These are phyloP conservation scores for Suillus subalutaceus DNA, from an alignment of 768 basidiomycete species.

Conservation along the genomic window DNA sequence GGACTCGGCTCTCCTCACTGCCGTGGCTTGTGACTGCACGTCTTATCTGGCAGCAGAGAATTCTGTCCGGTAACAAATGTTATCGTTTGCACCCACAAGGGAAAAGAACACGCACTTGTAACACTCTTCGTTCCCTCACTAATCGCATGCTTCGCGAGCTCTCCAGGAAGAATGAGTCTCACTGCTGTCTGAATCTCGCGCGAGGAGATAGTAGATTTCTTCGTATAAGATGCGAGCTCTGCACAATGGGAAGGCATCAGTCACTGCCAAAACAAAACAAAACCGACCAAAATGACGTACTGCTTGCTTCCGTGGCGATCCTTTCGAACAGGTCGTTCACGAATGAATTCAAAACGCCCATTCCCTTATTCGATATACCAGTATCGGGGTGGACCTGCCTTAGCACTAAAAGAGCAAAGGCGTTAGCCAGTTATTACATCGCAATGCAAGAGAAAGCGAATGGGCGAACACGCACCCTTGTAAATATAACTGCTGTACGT, in stretches of 20 bases:
- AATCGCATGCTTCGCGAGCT: conserved; percentile 76
- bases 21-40: neutral
- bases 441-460: neutral
- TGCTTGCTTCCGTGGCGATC: conserved; percentile 55
- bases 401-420: conserved; percentile 43
- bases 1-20: neutral
- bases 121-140: conserved; percentile 73
- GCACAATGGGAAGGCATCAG: neutral
- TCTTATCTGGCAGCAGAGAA: conserved; percentile 29
- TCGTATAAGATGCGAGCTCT: conserved; percentile 70
- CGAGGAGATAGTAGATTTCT: conserved; percentile 75
- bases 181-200: conserved; percentile 75
- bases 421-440: neutral
- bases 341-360: conserved; percentile 62
- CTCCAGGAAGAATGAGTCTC: conserved; percentile 70
- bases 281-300: conserved; percentile 30
- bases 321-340: conserved; percentile 67
- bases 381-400: conserved; percentile 78
- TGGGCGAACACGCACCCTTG: conserved; percentile 43
- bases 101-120: conserved; percentile 37
- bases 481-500: conserved; percentile 70
- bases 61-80: conserved; percentile 18
- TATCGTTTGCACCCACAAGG: neutral
- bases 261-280: neutral
- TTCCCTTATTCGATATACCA: conserved; percentile 71